Evolutionary conservation across 352 stramenopile species (phyloP).

Genomic region (Phytopythium aichiense): DNA sequence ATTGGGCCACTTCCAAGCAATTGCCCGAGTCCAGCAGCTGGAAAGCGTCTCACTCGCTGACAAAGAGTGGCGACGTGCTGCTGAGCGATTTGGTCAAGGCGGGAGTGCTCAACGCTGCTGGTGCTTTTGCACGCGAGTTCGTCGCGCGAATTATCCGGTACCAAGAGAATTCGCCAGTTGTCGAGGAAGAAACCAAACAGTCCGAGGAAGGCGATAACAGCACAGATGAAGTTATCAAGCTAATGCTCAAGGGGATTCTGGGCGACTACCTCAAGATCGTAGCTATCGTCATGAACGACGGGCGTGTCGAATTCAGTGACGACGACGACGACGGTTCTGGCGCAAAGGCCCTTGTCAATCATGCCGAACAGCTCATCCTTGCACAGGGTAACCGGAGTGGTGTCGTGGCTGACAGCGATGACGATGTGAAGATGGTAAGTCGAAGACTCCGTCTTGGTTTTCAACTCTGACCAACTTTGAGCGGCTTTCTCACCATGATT

Average conservation of each 20-base stretch:
- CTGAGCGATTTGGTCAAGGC: neutral
- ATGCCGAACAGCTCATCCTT: conserved; percentile 18
- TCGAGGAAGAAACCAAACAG: conserved; percentile 1
- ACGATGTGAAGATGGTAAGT: conserved; percentile 15
- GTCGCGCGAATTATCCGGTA: neutral
- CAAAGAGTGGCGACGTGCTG: neutral
- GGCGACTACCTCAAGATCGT: conserved; percentile 16
- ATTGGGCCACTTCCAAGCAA: neutral
- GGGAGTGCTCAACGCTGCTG: neutral
- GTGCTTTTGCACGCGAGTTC: conserved; percentile 5
- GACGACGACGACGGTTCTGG: neutral
- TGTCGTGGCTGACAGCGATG: neutral
- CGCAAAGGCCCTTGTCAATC: conserved; percentile 7
- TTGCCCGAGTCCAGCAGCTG: neutral
- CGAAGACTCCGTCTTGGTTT: neutral
- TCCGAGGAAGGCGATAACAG: neutral
- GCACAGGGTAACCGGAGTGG: conserved; percentile 6
- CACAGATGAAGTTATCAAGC: neutral
- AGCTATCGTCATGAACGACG: conserved; percentile 6
- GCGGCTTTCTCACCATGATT: neutral
- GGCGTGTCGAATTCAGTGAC: conserved; percentile 5
- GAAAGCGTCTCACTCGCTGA: neutral
- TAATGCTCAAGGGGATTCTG: conserved; percentile 11
- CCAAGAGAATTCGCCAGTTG: neutral
- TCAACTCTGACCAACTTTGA: neutral